A percentile compares a stretch with the other conserved stretches of the same genome.
Evolutionary conservation across 2,329 filamentous ascomycete genomes (phyloP).

Genomic region (Pseudomassariella vexata): DNA sequence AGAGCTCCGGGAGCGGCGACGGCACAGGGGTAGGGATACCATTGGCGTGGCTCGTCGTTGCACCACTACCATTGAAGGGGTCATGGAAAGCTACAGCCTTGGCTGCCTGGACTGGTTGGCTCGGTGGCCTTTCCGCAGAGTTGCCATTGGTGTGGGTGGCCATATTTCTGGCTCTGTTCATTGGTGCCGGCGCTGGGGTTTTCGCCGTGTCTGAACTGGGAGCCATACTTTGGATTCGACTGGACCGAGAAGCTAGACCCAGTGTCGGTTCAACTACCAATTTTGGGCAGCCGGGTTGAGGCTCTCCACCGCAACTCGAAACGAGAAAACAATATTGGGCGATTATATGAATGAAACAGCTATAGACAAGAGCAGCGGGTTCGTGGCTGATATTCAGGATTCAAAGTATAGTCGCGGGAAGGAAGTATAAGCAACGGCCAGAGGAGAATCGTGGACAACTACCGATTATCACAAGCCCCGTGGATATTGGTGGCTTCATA

Average conservation of each 20-base stretch:
- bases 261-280: too few species aligned
- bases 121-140: neutral
- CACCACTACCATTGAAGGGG: too few species aligned
- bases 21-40: neutral
- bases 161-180: conserved; percentile 2
- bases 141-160: conserved; percentile 1
- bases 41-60: neutral
- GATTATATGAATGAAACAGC: too few species aligned
- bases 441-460: too few species aligned
- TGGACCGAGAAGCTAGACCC: neutral
- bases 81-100: too few species aligned
- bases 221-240: conserved; percentile 4
- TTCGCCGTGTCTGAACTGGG: conserved; percentile 1
- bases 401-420: too few species aligned
- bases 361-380: too few species aligned
- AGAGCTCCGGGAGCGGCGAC: conserved; percentile 3
- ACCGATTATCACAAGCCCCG: neutral
- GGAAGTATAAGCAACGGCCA: too few species aligned
- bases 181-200: neutral
- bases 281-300: too few species aligned
- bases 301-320: too few species aligned
- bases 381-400: too few species aligned
- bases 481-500: conserved; percentile 6
- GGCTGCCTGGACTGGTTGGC: neutral
- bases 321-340: too few species aligned